These are phyloP conservation scores for Xylaria sp. DNA, from an alignment of 495 filamentous ascomycete genomes.

Conservation along the genomic window DNA sequence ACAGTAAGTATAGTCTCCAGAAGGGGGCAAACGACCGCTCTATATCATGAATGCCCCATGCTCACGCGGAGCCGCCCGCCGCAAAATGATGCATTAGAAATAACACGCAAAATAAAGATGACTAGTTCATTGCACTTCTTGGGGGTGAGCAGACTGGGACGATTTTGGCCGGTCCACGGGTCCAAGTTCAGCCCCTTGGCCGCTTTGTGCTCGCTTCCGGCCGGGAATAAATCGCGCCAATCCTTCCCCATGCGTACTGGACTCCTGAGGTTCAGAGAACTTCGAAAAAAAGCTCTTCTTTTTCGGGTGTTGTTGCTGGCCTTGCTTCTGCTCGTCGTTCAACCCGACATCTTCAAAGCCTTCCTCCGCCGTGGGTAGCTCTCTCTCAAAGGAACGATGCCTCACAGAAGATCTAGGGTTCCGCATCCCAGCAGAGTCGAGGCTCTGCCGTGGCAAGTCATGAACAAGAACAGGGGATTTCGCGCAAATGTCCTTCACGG, in stretches of 20 bases:
- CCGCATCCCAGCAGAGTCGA: conserved; percentile 73
- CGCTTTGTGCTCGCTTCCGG: conserved; percentile 77
- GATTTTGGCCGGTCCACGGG: conserved; percentile 55
- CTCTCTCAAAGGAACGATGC: conserved; percentile 58
- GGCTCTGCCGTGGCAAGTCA: conserved; percentile 73
- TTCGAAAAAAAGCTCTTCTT: conserved; percentile 85
- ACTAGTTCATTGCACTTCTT: conserved; percentile 43
- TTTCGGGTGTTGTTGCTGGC: conserved; percentile 58
- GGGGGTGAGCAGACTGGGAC: conserved; percentile 38
- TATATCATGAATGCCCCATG: conserved; percentile 37
- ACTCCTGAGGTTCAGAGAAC: conserved; percentile 69
- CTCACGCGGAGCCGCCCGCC: conserved; percentile 32
- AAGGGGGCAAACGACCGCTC: conserved; percentile 39
- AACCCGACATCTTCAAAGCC: conserved; percentile 91
- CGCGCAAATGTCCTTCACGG: conserved; percentile 84
- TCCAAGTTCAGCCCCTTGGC: conserved; percentile 72
- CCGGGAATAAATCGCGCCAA: conserved; percentile 72
- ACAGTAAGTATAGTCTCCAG: conserved; percentile 3
- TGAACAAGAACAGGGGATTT: conserved; percentile 75
- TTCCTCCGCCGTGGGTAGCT: conserved; percentile 72
- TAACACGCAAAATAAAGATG: conserved; percentile 27
- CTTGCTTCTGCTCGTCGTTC: conserved; percentile 71
- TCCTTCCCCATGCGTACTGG: conserved; percentile 45
- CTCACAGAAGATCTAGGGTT: conserved; percentile 60
- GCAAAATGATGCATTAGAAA: conserved; percentile 38